phyloP scores from a whole-genome alignment of 768 basidiomycete species.

The Termitomyces sp. region DNA sequence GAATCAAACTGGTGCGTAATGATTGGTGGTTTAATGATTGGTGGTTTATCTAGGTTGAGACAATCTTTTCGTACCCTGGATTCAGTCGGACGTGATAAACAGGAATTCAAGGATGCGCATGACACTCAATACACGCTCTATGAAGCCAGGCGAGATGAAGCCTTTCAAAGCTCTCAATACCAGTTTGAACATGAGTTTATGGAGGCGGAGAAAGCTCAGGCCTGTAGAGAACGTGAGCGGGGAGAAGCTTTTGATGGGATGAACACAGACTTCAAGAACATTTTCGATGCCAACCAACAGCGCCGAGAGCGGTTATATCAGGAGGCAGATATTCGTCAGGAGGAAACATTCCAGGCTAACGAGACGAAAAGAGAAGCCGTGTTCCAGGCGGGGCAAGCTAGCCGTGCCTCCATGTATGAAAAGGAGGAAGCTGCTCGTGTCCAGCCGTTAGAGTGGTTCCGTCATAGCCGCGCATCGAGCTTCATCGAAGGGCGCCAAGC shows the following conservation, averaged over 20 bases:
- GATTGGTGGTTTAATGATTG: neutral
- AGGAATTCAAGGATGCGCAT: neutral
- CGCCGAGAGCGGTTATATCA: neutral
- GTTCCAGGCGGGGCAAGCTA: slow-evolving; percentile 1
- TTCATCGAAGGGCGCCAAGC: neutral
- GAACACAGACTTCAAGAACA: neutral
- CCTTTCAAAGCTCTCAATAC: neutral
- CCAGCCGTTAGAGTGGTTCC: neutral
- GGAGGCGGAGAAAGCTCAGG: slow-evolving; percentile 5
- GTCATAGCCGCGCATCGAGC: neutral
- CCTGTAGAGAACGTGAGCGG: slow-evolving; percentile 2
- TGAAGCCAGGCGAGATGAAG: neutral
- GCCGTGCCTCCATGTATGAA: slow-evolving; percentile 2
- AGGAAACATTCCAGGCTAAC: neutral
- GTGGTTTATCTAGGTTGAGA: neutral
- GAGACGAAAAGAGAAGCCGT: neutral
- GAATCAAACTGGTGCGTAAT: neutral
- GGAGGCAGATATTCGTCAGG: neutral
- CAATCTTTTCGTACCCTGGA: neutral
- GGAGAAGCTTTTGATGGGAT: slow-evolving; percentile 4
- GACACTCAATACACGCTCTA: neutral
- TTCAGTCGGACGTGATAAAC: neutral
- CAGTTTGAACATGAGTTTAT: slow-evolving; percentile 1
- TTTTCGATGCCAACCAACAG: neutral
- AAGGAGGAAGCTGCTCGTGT: neutral